A percentile compares a stretch with the other conserved stretches of the same genome.
Evolutionary conservation across 75 land plant genomes (phyloP).

Genomic region (Adiantum capillusveneris): DNA sequence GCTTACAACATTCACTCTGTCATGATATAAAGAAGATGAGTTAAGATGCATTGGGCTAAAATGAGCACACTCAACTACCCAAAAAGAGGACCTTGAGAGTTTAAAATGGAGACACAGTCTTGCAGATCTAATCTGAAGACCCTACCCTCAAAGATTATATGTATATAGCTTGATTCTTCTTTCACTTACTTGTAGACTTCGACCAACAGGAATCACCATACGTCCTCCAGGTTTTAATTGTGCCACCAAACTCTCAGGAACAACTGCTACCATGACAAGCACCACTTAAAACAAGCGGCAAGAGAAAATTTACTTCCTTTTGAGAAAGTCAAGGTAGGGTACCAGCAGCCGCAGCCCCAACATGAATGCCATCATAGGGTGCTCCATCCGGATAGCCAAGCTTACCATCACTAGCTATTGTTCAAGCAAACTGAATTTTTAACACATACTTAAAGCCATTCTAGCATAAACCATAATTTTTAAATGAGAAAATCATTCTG

Average conservation of each 20-base stretch:
- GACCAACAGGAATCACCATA: constrained; percentile 37
- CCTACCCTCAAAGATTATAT: too few relatives aligned
- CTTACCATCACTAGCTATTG: constrained; percentile 24
- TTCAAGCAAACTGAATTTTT: too few relatives aligned
- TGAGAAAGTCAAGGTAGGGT: background rate
- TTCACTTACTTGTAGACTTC: constrained; percentile 15
- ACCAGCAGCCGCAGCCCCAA: constrained; percentile 40
- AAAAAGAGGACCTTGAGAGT: too few relatives aligned
- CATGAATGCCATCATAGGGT: constrained; percentile 38
- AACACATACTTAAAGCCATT: too few relatives aligned
- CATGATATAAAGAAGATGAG: too few relatives aligned
- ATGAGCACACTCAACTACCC: too few relatives aligned
- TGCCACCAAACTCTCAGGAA: constrained; percentile 23
- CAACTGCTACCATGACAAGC: background rate
- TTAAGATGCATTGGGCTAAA: too few relatives aligned
- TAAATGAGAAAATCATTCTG: background rate
- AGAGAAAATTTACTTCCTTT: background rate
- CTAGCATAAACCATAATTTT: background rate
- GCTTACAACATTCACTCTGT: too few relatives aligned
- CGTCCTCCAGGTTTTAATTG: constrained; percentile 41
- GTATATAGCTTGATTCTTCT: too few relatives aligned
- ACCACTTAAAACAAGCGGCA: background rate
- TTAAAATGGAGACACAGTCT: too few relatives aligned
- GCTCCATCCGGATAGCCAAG: constrained; percentile 26
- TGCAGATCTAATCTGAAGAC: too few relatives aligned